Evolutionary conservation across 2,329 filamentous ascomycete genomes (phyloP), one percentile per base, ranked within the genome.

Genomic region (Aspergillus spinulosporus): DNA sequence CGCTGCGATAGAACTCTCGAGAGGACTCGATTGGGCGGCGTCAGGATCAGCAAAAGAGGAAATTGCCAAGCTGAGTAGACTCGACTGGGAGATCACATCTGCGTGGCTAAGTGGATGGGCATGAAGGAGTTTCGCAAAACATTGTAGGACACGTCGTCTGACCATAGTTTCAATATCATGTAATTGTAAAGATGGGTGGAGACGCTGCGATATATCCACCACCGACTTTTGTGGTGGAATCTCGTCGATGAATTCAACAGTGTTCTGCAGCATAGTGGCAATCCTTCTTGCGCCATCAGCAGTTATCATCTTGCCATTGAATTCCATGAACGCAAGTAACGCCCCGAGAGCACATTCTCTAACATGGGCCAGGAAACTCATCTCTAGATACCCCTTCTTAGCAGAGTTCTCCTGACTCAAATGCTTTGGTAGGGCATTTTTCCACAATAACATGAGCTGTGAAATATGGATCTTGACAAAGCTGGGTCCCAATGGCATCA

Each of bases 391-490:
- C 60, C 89, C 93, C 52, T 92, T 85, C 60, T 93, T 87, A 0
- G 88, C 85, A 49, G 91, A 90, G 63, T 94, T 95, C 64, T 97
- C 93, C 71, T 92, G 95, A 34, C 91, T 88, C n/a, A 97, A 76
- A 4, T 95, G 93, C 68, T 95, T 96, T 0, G 95, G 93, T 8
- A 99, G 81, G 0, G 94, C 93, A 72, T 97, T 99, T 74, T 96
- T 96, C 94, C 94, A 99, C 5, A 99, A 79, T 6, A 99, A 78
- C 54, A 99, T 85, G 21, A 99, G 81, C 69, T 99, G 94, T 2
- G 92, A 93, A 5, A 99, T 82, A 74, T 99, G 94, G 26, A 97
- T 97, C 76, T 99, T 99, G 73, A 97, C 93, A 72, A 99, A 99
- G 72, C 96, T 97, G 3, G 94, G 93, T 0, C 94, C 94, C 0